Conservation (phyloP, 2,329 filamentous ascomycete species). For the Ophiostoma perfectum region DNA sequence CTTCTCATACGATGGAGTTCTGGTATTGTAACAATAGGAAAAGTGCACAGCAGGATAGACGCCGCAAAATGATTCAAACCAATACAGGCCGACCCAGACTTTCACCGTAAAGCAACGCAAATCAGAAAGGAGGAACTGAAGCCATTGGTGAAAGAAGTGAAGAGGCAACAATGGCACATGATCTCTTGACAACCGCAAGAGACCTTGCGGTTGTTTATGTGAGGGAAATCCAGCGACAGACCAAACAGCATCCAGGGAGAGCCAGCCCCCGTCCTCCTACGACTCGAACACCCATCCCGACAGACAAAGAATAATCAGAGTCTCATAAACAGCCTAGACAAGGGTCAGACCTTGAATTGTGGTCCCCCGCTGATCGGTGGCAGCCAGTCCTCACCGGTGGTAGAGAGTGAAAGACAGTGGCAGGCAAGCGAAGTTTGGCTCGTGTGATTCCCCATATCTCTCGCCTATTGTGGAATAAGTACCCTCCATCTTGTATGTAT, state of each 20-base stretch:
- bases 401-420: neutral
- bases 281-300: too few relatives aligned
- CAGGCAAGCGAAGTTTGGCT: neutral
- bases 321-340: neutral
- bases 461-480: neutral
- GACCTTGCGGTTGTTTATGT: too few relatives aligned
- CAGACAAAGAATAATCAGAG: neutral
- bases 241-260: too few relatives aligned
- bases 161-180: too few relatives aligned
- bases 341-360: slow-evolving; percentile 3
- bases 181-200: too few relatives aligned
- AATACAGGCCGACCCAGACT: neutral
- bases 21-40: neutral
- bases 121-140: neutral
- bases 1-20: neutral
- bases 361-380: neutral
- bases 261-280: too few relatives aligned
- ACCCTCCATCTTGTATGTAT: neutral
- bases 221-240: too few relatives aligned
- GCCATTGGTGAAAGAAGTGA: too few relatives aligned
- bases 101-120: neutral
- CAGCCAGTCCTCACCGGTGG: neutral
- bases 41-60: neutral
- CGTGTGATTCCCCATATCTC: neutral
- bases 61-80: neutral